A percentile compares a stretch with the other conserved stretches of the same genome.
Evolutionary conservation across 2,329 filamentous ascomycete species (phyloP).

Genomic region (Monilinia aucupariae): DNA sequence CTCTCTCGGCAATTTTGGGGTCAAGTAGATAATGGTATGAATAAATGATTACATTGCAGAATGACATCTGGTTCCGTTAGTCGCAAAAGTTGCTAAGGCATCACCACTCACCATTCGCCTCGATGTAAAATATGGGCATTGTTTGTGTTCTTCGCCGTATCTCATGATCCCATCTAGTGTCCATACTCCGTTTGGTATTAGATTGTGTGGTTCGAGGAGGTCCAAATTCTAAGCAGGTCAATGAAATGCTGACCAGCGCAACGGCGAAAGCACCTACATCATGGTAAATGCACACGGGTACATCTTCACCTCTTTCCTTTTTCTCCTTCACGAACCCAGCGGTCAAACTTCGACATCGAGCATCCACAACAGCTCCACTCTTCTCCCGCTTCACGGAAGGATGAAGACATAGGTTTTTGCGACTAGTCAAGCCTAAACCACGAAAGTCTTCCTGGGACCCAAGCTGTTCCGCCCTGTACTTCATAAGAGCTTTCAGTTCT

Average conservation of each 20-base stretch:
- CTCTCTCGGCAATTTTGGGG: conserved; percentile 84
- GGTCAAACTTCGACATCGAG: conserved; percentile 90
- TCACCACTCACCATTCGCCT: conserved; percentile 71
- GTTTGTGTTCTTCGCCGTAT: conserved; percentile 92
- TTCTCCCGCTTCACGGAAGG: conserved; percentile 95
- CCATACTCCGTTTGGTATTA: conserved; percentile 92
- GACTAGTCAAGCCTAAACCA: conserved; percentile 85
- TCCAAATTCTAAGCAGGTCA: conserved; percentile 67
- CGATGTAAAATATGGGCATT: conserved; percentile 95
- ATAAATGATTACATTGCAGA: conserved; percentile 99
- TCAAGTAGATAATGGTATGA: conserved; percentile 98
- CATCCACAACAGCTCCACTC: conserved; percentile 88
- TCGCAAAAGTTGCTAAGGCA: not conserved
- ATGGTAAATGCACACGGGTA: conserved; percentile 92
- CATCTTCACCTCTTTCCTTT: conserved; percentile 89
- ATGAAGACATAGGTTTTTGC: conserved; percentile 95
- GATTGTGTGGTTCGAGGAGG: conserved; percentile 86
- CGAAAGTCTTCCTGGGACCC: conserved; percentile 89
- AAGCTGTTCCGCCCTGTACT: conserved; percentile 84
- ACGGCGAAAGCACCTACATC: conserved; percentile 52
- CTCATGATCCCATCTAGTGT: conserved; percentile 82
- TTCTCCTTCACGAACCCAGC: conserved; percentile 97
- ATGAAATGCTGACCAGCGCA: not conserved
- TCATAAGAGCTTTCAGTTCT: conserved; percentile 89
- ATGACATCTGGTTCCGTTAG: conserved; percentile 67